These are phyloP conservation scores for Catharanthus roseus DNA, from an alignment of 257 asterid genomes.

Conservation along the genomic window DNA sequence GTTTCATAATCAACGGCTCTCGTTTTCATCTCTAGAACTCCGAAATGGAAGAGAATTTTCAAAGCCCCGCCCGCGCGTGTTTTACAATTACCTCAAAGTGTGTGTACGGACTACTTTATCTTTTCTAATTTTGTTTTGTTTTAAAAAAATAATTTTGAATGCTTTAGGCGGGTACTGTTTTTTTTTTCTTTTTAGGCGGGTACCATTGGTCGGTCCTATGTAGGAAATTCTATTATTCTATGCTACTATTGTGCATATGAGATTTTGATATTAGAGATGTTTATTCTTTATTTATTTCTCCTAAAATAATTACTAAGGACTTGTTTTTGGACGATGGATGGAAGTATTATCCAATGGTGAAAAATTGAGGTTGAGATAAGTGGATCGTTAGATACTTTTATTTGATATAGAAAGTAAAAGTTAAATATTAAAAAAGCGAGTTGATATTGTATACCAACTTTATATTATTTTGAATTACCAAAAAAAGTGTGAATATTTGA, in stretches of 20 bases:
- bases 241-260: constrained; percentile 5
- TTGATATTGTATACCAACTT: too few species aligned
- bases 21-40: constrained; percentile 30
- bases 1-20: constrained; percentile 39
- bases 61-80: constrained; percentile 5
- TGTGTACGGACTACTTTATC: neutral
- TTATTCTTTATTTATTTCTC: constrained; percentile 12
- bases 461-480: too few species aligned
- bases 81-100: neutral
- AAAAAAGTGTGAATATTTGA: too few species aligned
- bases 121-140: neutral
- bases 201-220: neutral
- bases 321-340: too few species aligned
- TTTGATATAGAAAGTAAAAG: too few species aligned
- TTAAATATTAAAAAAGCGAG: too few species aligned
- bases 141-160: too few species aligned
- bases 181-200: neutral
- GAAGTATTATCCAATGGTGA: too few species aligned
- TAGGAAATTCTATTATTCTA: neutral
- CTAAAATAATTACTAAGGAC: neutral
- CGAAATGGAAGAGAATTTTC: neutral
- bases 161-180: too few species aligned
- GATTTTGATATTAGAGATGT: neutral
- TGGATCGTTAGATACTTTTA: neutral
- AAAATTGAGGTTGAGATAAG: too few species aligned